Evolutionary conservation across 495 filamentous ascomycete species (phyloP).

Genomic region (Xylaria curta): DNA sequence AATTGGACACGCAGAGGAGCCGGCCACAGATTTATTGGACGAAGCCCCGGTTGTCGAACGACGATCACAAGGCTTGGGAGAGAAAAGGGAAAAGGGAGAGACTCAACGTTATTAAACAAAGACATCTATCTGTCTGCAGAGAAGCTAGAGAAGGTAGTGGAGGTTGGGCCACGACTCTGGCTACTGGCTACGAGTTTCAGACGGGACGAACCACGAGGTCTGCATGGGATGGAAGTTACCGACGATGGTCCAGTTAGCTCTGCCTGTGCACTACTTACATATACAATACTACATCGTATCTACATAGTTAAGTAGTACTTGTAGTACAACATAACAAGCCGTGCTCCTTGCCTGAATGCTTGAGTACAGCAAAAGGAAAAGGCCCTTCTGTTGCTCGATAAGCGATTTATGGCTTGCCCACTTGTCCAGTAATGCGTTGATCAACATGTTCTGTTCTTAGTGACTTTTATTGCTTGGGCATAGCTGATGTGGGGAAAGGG

Average conservation of each 20-base stretch:
- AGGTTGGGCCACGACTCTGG: background rate
- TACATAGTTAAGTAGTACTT: background rate
- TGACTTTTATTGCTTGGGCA: background rate
- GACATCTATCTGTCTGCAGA: background rate
- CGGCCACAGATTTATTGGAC: background rate
- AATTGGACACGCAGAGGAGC: background rate
- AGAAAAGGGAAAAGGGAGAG: slow-evolving; percentile 1
- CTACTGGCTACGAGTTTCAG: slow-evolving; percentile 10
- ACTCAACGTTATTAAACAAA: background rate
- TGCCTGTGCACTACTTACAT: background rate
- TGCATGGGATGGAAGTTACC: slow-evolving; percentile 17
- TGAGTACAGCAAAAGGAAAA: background rate
- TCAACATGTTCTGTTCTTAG: background rate
- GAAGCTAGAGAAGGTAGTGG: background rate
- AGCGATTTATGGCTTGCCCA: background rate
- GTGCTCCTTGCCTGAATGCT: too few relatives aligned
- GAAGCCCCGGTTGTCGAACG: slow-evolving; percentile 11
- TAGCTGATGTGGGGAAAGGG: slow-evolving; percentile 15
- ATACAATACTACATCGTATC: background rate
- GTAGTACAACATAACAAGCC: background rate
- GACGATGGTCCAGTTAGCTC: background rate
- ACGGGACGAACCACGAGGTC: slow-evolving; percentile 20
- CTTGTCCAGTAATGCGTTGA: background rate
- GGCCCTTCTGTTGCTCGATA: background rate
- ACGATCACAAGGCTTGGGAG: slow-evolving; percentile 18